phyloP scores from a whole-genome alignment of 2,329 filamentous ascomycete genomes.

The Pyrenochaeta sp. region DNA sequence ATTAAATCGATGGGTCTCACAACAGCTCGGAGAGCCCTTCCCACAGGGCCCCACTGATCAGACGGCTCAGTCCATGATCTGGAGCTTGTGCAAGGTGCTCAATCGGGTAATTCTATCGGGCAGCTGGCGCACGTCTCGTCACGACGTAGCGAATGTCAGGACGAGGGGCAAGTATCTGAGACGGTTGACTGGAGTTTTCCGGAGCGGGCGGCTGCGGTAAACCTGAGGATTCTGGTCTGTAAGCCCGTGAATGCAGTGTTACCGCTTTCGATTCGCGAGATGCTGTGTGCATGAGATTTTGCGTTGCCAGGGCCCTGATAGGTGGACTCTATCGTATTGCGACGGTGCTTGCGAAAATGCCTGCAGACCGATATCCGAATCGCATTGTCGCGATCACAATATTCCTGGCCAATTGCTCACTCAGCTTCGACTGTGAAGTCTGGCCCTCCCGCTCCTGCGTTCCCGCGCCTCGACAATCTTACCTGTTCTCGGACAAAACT shows the following conservation, averaged over 20 bases:
- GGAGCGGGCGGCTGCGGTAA: not conserved
- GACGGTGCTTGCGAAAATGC: not conserved
- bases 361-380: not conserved
- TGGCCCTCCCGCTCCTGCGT: not conserved
- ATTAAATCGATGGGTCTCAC: not conserved
- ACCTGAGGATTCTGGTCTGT: not conserved
- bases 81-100: slow-evolving; percentile 7
- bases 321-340: not conserved
- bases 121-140: slow-evolving; percentile 5
- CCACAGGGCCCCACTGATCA: not conserved
- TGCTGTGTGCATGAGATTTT: not conserved
- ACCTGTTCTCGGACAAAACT: not conserved
- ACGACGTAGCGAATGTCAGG: slow-evolving; percentile 1
- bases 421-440: not conserved
- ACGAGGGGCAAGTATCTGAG: slow-evolving; percentile 1
- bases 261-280: not conserved
- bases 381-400: slow-evolving; percentile 1
- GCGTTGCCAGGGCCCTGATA: not conserved
- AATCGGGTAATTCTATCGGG: slow-evolving; percentile 3
- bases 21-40: not conserved
- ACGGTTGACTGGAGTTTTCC: not conserved
- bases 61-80: not conserved
- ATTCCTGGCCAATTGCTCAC: not conserved
- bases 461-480: not conserved
- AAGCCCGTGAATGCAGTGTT: not conserved